Evolutionary conservation across 495 filamentous ascomycete species (phyloP), one percentile per base, ranked within the genome.

Genomic region (Niebla homalea): DNA sequence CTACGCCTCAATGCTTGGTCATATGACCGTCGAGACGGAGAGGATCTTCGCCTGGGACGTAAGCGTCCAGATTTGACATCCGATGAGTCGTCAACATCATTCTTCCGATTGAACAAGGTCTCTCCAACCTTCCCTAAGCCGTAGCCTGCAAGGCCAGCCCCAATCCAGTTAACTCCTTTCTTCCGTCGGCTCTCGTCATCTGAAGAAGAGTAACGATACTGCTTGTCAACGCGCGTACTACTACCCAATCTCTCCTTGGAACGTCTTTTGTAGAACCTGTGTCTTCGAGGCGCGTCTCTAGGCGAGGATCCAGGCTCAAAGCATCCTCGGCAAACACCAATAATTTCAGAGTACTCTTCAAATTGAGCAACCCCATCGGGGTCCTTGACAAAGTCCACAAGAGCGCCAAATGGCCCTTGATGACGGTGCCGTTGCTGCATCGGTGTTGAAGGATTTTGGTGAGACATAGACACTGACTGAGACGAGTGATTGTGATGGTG

Each of bases 331-430:
- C 83, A 87, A 5, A 84, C 73, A 18, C 83, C 83, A 44, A 83
- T 84, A 44, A 75, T 69, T 58, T 87, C 80, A 2, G 81, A 83
- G 53, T 86, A 87, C 57, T 83, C 80, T 61, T 87, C 83, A 57
- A 81, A 86, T 52, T 75, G 75, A 5, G 71, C 76, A 3, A 86
- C 79, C 12, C 76, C 83, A 54, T 87, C 78, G 2, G 76, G 70
- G 51, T 85, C 80, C 43, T 74, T 75, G 74, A 78, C 81, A 57
- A 81, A 83, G 51, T 81, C 74, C 16, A 79, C 66, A 32, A 83
- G 67, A 36, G 71, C 77, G 35, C 64, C 65, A 7, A 84, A 55
- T 4, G 80, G 74, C 2, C 76, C 77, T 25, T 66, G 66, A 26
- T 75, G 77, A 16, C 65, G 69, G 38, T 69, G 67, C 44, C 67